phyloP scores from a whole-genome alignment of 257 asterid species.

The Lithospermum erythrorhizon region DNA sequence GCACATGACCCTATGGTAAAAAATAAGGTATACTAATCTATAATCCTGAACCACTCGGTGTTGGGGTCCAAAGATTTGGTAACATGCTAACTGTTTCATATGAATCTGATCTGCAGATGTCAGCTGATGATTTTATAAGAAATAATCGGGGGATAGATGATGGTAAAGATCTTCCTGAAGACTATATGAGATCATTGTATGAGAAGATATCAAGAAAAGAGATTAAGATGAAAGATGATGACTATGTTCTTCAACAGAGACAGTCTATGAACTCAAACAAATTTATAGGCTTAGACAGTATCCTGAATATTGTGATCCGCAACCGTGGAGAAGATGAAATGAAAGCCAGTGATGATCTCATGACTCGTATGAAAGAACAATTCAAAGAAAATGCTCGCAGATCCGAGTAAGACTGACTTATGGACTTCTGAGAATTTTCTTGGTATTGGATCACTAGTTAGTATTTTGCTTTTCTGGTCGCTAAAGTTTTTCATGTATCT shows the following conservation, averaged over 20 bases:
- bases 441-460: constrained; percentile 2
- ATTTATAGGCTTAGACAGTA: constrained; percentile 74
- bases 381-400: constrained; percentile 99
- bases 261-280: constrained; percentile 77
- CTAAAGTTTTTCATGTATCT: neutral
- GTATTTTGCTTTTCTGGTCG: neutral
- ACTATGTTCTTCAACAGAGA: constrained; percentile 70
- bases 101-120: constrained; percentile 49
- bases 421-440: constrained; percentile 13
- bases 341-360: constrained; percentile 86
- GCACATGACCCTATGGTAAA: constrained; percentile 97
- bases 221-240: constrained; percentile 96
- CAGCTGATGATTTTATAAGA: constrained; percentile 86
- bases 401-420: constrained; percentile 69
- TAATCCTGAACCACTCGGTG: constrained; percentile 7
- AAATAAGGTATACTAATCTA: constrained; percentile 86
- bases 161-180: constrained; percentile 93
- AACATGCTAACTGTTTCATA: neutral
- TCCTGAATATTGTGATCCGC: constrained; percentile 82
- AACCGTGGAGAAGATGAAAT: constrained; percentile 67
- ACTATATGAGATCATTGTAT: constrained; percentile 80
- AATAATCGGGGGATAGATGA: constrained; percentile 98
- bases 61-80: constrained; percentile 4
- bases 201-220: constrained; percentile 87
- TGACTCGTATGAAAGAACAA: constrained; percentile 98